A percentile compares a stretch with the other conserved stretches of the same genome.
phyloP scores from a whole-genome alignment of 208 protist genomes.

The Leishmania turanica region DNA sequence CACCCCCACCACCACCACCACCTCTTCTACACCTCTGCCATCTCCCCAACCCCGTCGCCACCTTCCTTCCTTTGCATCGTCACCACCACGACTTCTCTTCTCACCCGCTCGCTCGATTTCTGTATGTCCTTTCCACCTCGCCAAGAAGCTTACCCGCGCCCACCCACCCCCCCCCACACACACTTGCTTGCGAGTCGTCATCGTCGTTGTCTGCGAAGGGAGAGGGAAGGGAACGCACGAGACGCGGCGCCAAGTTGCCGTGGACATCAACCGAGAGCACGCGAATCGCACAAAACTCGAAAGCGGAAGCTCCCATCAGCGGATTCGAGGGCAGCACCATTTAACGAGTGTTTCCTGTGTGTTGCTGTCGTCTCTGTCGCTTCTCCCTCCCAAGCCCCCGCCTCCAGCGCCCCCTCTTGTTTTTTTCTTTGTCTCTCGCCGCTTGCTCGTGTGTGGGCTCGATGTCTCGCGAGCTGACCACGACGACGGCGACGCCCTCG shows the following conservation, averaged over 20 bases:
- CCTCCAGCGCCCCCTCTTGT: background rate
- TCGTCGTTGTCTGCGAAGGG: background rate
- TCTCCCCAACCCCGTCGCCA: background rate
- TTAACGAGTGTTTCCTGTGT: background rate
- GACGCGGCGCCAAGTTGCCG: no score
- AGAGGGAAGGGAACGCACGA: background rate
- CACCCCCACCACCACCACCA: background rate
- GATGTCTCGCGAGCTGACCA: conserved; percentile 7
- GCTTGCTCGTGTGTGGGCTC: background rate
- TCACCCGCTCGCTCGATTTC: background rate
- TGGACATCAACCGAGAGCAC: background rate
- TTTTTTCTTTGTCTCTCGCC: background rate
- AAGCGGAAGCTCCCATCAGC: background rate
- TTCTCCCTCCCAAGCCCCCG: background rate
- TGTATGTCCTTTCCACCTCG: background rate
- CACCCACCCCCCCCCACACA: background rate
- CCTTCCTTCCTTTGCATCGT: background rate
- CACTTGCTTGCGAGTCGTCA: no score
- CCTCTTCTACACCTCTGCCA: background rate
- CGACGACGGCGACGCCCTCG: conserved; percentile 2
- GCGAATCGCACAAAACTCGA: background rate
- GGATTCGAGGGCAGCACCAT: background rate
- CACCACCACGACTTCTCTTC: background rate
- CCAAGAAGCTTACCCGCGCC: background rate
- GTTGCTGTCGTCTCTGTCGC: background rate